A percentile compares a stretch with the other conserved stretches of the same genome.
phyloP scores from a whole-genome alignment of 2,329 filamentous ascomycete genomes.

The Ceratocystis huliohia region DNA sequence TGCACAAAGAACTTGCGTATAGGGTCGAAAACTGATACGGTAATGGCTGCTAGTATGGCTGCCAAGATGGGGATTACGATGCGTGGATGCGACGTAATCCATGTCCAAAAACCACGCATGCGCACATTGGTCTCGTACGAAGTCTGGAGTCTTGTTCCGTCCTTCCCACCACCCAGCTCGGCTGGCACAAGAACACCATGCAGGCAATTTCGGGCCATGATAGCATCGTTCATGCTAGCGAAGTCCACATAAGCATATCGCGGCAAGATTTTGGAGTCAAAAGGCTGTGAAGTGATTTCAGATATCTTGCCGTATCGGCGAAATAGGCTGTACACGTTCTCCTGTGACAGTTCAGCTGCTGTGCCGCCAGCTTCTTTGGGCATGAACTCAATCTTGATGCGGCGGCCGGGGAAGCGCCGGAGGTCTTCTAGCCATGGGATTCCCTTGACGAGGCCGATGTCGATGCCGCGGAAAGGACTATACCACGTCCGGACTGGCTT shows the following conservation, averaged over 20 bases:
- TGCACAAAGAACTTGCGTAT: slow-evolving; percentile 90
- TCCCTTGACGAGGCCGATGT: slow-evolving; percentile 62
- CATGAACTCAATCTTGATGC: slow-evolving; percentile 74
- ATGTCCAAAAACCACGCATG: slow-evolving; percentile 69
- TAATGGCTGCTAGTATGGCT: slow-evolving; percentile 67
- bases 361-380: slow-evolving; percentile 37
- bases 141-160: slow-evolving; percentile 64
- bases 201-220: slow-evolving; percentile 84
- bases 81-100: slow-evolving; percentile 72
- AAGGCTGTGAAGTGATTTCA: slow-evolving; percentile 70
- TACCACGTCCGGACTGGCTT: slow-evolving; percentile 78
- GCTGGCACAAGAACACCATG: slow-evolving; percentile 68
- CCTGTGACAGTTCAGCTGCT: slow-evolving; percentile 69
- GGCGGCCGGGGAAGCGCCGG: slow-evolving; percentile 62
- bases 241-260: slow-evolving; percentile 74
- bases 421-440: slow-evolving; percentile 91
- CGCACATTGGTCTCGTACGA: slow-evolving; percentile 74
- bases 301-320: slow-evolving; percentile 80
- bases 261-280: slow-evolving; percentile 74
- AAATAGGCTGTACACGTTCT: slow-evolving; percentile 76
- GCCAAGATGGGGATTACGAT: slow-evolving; percentile 76
- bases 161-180: slow-evolving; percentile 57
- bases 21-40: slow-evolving; percentile 83
- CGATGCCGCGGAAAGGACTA: slow-evolving; percentile 63
- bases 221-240: slow-evolving; percentile 55